These are phyloP conservation scores for Cyclotella atomus DNA, from an alignment of 108 stramenopile genomes.

Conservation along the genomic window DNA sequence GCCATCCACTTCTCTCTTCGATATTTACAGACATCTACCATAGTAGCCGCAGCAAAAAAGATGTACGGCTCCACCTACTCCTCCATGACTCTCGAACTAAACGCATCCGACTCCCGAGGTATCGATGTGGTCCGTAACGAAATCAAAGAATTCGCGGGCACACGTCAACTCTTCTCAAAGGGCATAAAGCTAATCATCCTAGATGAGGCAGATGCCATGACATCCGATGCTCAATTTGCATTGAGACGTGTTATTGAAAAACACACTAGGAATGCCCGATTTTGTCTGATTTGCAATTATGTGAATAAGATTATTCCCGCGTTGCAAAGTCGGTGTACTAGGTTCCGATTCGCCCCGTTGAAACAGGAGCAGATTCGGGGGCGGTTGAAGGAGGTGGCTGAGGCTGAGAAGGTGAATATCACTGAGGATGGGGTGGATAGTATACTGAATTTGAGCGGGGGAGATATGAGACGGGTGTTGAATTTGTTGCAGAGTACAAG, in stretches of 20 bases:
- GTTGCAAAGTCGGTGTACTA: slow-evolving; percentile 91
- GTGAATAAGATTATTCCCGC: slow-evolving; percentile 97
- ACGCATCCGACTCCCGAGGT: slow-evolving; percentile 85
- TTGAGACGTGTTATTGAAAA: slow-evolving; percentile 92
- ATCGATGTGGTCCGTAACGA: slow-evolving; percentile 94
- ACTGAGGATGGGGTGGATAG: slow-evolving; percentile 78
- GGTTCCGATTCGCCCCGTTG: slow-evolving; percentile 96
- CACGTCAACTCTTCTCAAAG: slow-evolving; percentile 82
- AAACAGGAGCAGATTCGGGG: slow-evolving; percentile 71
- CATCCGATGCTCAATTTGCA: slow-evolving; percentile 92
- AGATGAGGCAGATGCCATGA: slow-evolving; percentile 97
- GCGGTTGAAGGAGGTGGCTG: slow-evolving; percentile 78
- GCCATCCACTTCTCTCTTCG: neutral
- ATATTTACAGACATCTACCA: slow-evolving; percentile 82
- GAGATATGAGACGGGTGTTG: slow-evolving; percentile 93
- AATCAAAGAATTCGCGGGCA: slow-evolving; percentile 96
- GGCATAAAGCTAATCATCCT: slow-evolving; percentile 93
- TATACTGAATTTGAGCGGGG: slow-evolving; percentile 78
- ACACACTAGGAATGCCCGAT: slow-evolving; percentile 91
- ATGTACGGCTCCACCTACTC: slow-evolving; percentile 90
- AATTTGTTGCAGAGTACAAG: slow-evolving; percentile 89
- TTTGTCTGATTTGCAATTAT: slow-evolving; percentile 98
- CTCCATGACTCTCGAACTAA: slow-evolving; percentile 92
- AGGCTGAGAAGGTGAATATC: slow-evolving; percentile 60
- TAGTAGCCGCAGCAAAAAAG: slow-evolving; percentile 92